phyloP scores from a whole-genome alignment of 192 early-diverging fungal species.

The Ramicandelaber brevisporus region DNA sequence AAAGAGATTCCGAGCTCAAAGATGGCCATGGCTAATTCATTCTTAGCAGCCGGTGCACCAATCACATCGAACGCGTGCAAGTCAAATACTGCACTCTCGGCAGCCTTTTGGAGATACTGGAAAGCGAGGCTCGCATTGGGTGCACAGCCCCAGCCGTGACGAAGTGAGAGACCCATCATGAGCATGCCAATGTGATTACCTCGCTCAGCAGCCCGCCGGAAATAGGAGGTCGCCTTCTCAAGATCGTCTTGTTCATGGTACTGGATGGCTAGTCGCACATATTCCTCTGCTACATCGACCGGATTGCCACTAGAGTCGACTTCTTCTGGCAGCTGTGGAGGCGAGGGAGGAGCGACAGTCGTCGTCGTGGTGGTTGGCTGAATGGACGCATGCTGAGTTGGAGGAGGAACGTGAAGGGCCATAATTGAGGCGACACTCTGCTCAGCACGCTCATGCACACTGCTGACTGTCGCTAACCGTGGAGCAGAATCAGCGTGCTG shows the following conservation, averaged over 20 bases:
- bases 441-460: too few species aligned
- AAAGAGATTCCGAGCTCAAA: constrained; percentile 58
- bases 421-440: too few species aligned
- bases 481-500: too few species aligned
- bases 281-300: constrained; percentile 28
- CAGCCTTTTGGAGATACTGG: constrained; percentile 40
- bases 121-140: constrained; percentile 35
- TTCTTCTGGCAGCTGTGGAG: too few species aligned
- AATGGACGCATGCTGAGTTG: too few species aligned
- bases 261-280: constrained; percentile 31
- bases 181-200: constrained; percentile 38
- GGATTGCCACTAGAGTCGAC: too few species aligned
- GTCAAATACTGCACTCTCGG: constrained; percentile 30
- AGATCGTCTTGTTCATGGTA: constrained; percentile 43
- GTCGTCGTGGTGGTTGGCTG: too few species aligned
- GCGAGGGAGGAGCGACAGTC: too few species aligned
- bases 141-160: constrained; percentile 59
- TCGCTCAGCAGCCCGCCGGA: constrained; percentile 33
- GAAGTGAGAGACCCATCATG: constrained; percentile 44
- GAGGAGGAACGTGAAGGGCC: too few species aligned
- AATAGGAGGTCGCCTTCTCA: constrained; percentile 40
- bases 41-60: constrained; percentile 27
- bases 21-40: constrained; percentile 46
- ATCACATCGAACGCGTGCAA: constrained; percentile 26
- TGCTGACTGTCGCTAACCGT: too few species aligned